Evolutionary conservation across 805 yeast genomes (phyloP).

Genomic region (Yarrowia sp.): DNA sequence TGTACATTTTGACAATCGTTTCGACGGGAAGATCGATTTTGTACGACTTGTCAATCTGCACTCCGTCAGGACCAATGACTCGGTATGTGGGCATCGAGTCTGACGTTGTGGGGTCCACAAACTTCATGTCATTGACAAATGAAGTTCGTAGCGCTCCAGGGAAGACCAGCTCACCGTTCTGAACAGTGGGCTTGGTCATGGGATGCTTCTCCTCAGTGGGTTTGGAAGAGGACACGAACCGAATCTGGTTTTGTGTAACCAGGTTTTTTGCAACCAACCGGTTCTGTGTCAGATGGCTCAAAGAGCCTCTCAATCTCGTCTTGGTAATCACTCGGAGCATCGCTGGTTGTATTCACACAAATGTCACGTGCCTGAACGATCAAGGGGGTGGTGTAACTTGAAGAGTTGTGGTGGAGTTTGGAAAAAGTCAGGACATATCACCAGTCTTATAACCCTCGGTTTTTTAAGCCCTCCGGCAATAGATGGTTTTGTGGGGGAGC

Average conservation of each 20-base stretch:
- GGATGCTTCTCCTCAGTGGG: slow-evolving; percentile 5
- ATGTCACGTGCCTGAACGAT: slow-evolving; percentile 1
- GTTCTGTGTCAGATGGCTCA: not conserved
- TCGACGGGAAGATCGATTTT: slow-evolving; percentile 44
- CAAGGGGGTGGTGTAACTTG: no score
- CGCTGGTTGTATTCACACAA: slow-evolving; percentile 36
- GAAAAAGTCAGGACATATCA: no score
- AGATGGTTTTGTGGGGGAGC: slow-evolving; percentile 38
- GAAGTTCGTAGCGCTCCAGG: slow-evolving; percentile 31
- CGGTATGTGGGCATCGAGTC: slow-evolving; percentile 47
- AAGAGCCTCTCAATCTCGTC: no score
- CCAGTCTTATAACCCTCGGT: not conserved
- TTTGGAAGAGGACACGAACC: slow-evolving; percentile 1
- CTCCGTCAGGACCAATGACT: slow-evolving; percentile 47
- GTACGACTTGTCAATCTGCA: slow-evolving; percentile 44
- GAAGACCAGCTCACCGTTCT: slow-evolving; percentile 24
- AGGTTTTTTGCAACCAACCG: no score
- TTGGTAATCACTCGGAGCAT: no score
- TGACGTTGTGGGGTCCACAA: slow-evolving; percentile 41
- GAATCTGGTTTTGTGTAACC: no score
- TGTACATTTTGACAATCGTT: slow-evolving; percentile 47
- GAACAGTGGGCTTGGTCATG: not conserved
- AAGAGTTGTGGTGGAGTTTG: no score
- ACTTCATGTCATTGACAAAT: slow-evolving; percentile 19
- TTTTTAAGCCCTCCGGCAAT: slow-evolving; percentile 18